phyloP scores from a whole-genome alignment of 2,329 filamentous ascomycete species.

The Arthroderma uncinatum region DNA sequence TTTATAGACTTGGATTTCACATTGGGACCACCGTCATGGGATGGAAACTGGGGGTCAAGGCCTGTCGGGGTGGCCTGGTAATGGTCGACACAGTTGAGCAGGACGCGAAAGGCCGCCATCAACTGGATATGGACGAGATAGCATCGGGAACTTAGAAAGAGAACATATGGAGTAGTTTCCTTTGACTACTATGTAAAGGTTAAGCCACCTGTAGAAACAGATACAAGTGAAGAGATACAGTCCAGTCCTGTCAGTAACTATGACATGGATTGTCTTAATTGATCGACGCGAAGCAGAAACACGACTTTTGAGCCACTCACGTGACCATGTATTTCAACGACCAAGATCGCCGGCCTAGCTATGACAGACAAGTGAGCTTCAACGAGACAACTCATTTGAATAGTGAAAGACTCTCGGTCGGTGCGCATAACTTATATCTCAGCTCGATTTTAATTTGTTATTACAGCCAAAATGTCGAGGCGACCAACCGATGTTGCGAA shows the following conservation, averaged over 20 bases:
- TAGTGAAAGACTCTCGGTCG: not conserved
- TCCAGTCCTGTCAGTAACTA: not conserved
- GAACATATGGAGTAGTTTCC: not conserved
- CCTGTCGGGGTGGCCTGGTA: constrained; percentile 71
- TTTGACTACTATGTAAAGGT: not conserved
- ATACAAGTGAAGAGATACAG: not conserved
- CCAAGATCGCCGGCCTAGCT: not conserved
- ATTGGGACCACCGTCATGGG: constrained; percentile 49
- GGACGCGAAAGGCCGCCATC: constrained; percentile 75
- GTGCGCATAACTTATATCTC: not conserved
- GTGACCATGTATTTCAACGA: not conserved
- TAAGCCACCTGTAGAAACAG: not conserved
- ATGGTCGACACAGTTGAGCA: constrained; percentile 90
- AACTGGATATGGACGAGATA: constrained; percentile 15
- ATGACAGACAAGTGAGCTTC: not conserved
- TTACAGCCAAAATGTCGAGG: constrained; percentile 29
- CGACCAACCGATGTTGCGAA: constrained; percentile 44
- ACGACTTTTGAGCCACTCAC: not conserved
- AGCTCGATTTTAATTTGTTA: not conserved
- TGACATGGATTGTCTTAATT: not conserved
- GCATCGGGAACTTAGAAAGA: not conserved
- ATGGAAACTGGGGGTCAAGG: constrained; percentile 69
- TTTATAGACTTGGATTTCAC: constrained; percentile 52
- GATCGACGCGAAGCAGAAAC: not conserved
- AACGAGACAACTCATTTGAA: not conserved